Percentiles rank a stretch among this genome's conserved stretches.
Evolutionary conservation across 2,329 filamentous ascomycete genomes (phyloP).

Genomic region (Diplocarpon rosae): DNA sequence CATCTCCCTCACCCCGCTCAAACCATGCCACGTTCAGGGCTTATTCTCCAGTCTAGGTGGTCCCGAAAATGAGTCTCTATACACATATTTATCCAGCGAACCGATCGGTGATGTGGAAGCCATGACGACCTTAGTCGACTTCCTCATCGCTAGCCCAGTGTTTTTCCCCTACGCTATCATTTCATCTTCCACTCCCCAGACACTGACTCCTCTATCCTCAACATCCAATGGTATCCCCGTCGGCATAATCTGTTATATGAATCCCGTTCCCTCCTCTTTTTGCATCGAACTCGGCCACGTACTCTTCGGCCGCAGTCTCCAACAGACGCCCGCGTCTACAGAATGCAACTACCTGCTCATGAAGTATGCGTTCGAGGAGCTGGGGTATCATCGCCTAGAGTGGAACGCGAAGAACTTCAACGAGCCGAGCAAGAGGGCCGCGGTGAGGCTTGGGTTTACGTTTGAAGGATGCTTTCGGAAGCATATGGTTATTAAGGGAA

Average conservation of each 20-base stretch:
- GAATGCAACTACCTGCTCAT: slow-evolving; percentile 48
- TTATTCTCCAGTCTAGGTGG: slow-evolving; percentile 18
- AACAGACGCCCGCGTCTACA: slow-evolving; percentile 44
- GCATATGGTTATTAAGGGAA: slow-evolving; percentile 48
- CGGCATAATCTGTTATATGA: slow-evolving; percentile 34
- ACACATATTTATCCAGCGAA: slow-evolving; percentile 32
- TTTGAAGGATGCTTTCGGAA: slow-evolving; percentile 51
- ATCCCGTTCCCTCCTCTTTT: slow-evolving; percentile 36
- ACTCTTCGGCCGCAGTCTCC: slow-evolving; percentile 38
- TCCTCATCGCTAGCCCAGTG: slow-evolving; percentile 24
- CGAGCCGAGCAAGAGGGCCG: slow-evolving; percentile 40
- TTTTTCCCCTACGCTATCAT: slow-evolving; percentile 36
- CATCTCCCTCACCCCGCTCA: slow-evolving; percentile 16
- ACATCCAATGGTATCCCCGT: slow-evolving; percentile 19
- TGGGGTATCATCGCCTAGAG: slow-evolving; percentile 46
- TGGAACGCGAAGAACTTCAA: slow-evolving; percentile 56
- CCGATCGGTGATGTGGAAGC: slow-evolving; percentile 27
- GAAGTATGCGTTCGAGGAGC: slow-evolving; percentile 39
- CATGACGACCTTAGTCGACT: slow-evolving; percentile 25
- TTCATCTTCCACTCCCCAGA: not conserved
- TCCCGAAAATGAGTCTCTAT: slow-evolving; percentile 24
- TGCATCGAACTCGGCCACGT: slow-evolving; percentile 48
- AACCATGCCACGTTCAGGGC: slow-evolving; percentile 7
- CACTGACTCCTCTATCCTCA: not conserved
- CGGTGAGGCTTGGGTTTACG: slow-evolving; percentile 44